Evolutionary conservation across 2,329 filamentous ascomycete species (phyloP).

Genomic region (Amylocarpus encephaloides): DNA sequence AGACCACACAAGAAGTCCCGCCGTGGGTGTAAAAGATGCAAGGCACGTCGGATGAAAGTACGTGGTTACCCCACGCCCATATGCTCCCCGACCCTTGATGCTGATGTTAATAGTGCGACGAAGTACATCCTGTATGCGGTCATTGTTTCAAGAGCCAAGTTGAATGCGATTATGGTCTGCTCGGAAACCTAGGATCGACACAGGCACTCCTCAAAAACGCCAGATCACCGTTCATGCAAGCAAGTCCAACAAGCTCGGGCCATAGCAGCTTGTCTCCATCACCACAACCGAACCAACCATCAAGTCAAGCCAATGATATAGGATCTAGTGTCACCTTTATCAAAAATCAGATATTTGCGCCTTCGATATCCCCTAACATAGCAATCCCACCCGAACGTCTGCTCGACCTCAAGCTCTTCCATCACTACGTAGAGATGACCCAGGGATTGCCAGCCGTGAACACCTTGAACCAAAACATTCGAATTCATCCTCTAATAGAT

Average conservation of each 20-base stretch:
- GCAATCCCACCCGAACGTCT: slow-evolving; percentile 15
- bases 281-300: not conserved
- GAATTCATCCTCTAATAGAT: too few species aligned
- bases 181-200: not conserved
- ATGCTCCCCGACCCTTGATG: not conserved
- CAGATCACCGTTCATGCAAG: not conserved
- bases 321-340: not conserved
- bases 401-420: slow-evolving; percentile 54
- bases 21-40: slow-evolving; percentile 57
- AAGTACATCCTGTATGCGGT: slow-evolving; percentile 55
- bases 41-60: slow-evolving; percentile 62
- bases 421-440: slow-evolving; percentile 55
- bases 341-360: slow-evolving; percentile 12
- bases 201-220: slow-evolving; percentile 1
- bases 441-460: slow-evolving; percentile 16
- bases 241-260: too few species aligned
- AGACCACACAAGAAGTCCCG: slow-evolving; percentile 63
- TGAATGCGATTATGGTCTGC: slow-evolving; percentile 53
- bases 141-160: slow-evolving; percentile 60
- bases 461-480: too few species aligned
- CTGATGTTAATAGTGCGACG: slow-evolving; percentile 46
- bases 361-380: slow-evolving; percentile 5
- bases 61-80: not conserved
- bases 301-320: not conserved
- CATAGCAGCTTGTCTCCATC: not conserved